Percentiles rank a stretch among this genome's conserved stretches.
These are phyloP conservation scores for Aspergillus fumigatus DNA, from an alignment of 2,329 filamentous ascomycete genomes.

Conservation along the genomic window DNA sequence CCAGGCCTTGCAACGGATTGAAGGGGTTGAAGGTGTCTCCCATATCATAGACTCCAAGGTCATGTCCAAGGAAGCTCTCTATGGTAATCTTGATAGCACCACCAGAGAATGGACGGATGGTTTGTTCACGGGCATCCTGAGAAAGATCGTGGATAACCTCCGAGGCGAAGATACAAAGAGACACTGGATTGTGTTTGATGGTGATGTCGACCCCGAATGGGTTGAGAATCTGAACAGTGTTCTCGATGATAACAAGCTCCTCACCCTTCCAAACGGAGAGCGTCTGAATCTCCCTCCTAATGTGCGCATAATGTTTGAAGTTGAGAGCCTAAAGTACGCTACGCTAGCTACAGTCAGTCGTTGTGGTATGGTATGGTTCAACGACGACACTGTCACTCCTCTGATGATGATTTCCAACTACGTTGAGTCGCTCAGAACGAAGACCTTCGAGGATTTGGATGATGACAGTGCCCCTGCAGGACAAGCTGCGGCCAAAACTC, in stretches of 20 bases:
- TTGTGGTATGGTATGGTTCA: conserved; percentile 99
- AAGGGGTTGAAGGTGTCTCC: conserved; percentile 87
- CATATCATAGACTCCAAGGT: conserved; percentile 99
- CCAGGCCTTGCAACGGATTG: conserved; percentile 84
- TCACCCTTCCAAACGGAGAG: conserved; percentile 96
- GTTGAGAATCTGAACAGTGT: conserved; percentile 99
- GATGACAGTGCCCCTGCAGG: conserved; percentile 79
- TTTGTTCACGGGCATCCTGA: conserved; percentile 92
- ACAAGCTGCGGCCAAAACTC: conserved; percentile 70
- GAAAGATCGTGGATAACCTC: conserved; percentile 98
- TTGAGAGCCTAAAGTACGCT: conserved; percentile 94
- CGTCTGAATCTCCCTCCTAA: conserved; percentile 91
- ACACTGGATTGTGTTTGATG: conserved; percentile 99
- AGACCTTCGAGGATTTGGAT: conserved; percentile 90
- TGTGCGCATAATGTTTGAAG: conserved; percentile 99
- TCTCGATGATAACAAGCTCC: conserved; percentile 95
- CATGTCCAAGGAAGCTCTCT: conserved; percentile 98
- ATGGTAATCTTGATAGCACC: conserved; percentile 91
- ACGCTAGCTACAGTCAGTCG: conserved; percentile 98
- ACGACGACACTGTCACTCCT: conserved; percentile 90
- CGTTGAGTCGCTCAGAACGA: conserved; percentile 72
- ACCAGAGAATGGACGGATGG: conserved; percentile 99
- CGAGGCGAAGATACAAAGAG: conserved; percentile 94
- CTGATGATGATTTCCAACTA: conserved; percentile 93
- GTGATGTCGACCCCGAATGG: conserved; percentile 98